Base-by-base conservation (phyloP, 192 early-diverging fungal species). In the Coemansia sp. region DNA sequence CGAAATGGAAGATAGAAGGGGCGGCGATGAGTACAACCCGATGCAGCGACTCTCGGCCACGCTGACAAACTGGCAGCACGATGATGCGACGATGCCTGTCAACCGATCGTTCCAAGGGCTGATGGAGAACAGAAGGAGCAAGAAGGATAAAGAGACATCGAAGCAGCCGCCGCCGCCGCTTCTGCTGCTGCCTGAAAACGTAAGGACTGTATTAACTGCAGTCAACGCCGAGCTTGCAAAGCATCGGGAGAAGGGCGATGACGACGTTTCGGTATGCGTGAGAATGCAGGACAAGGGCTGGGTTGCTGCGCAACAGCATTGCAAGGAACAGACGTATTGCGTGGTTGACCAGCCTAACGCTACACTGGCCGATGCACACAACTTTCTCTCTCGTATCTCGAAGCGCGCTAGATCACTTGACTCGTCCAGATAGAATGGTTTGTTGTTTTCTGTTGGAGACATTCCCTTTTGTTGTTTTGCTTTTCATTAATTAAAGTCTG, bases 251-350 rank as follows among this genome's bases (percentile, higher is more conserved):
- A n/a, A 13, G 1, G 23, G 21, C 13, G 44, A 26, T 49, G 45
- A 23, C 32, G 32, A 32, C 18, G 19, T 49, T 21, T 64, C 65
- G 12, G 52, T 82, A 5, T 82, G 74, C 42, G 74, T 75, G 16
- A 21, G 79, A 11, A 82, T 82, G 79, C 74, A 82, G 18, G 75
- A 82, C 63, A 82, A 82, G 59, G 79, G 79, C 6, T 82, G 79
- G 79, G 71, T 82, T 19, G 61, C 79, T 62, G 79, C 57, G 15
- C 57, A 59, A 38, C 40, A 39, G 38, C 47, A n/a, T 23, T 18
- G 42, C 23, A 23, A 19, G 59, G 19, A 47, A 44, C 23, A 65
- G 12, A 68, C 69, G 32, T 71, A 63, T 37, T 82, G 79, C 54
- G 68, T 82, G 0, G 61, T 82, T 11, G 79, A 82, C 61, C 79